Evolutionary conservation across 2,329 filamentous ascomycete species (phyloP), one percentile per base, ranked within the genome.

Genomic region (Exserohilum rostratum): DNA sequence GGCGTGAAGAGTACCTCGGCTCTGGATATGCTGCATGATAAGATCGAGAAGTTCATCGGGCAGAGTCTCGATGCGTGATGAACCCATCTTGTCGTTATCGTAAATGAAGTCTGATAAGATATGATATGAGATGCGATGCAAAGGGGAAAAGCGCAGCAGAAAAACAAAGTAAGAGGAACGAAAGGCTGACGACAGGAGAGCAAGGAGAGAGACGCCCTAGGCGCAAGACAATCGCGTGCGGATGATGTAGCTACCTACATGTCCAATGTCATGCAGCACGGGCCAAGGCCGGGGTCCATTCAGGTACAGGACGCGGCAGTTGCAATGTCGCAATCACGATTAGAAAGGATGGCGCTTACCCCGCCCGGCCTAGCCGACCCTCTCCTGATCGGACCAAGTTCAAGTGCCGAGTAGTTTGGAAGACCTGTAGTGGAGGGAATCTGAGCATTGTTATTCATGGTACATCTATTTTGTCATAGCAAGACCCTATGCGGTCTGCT

Each of bases 1-100:
- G 7, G 53, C n/a, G 38, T 50, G 37, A 1, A 58, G 38, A 3
- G 53, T 35, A 20, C 27, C 17, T 7, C 17, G 17, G 12, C 37
- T 30, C 10, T 17, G 13, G 6, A 44, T 15, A 30, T 52, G 49
- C 15, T 31, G 17, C 15, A 55, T 11, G 17, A 64, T 60, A 15
- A 42, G 44, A n/a, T 54, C 58, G 29, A 62, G 40, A 37, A 62
- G 52, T 50, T 64, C 61, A 45, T 62, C 58, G 10, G 62, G 62
- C 18, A 62, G 54, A 11, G 27, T 35, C 34, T 34, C 22, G 29
- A 57, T 15, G 20, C 13, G 17, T n/a, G 55, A 53, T 4, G 37
- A 22, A n/a, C 31, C 31, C 35, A 49, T 57, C 2, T 15, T 11
- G 18, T 37, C 11, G 46, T 46, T 18, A 5, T 17, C 18, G 43